Evolutionary conservation across 2,329 filamentous ascomycete genomes (phyloP), one percentile per base, ranked within the genome.

Genomic region (Talaromyces atroroseus): DNA sequence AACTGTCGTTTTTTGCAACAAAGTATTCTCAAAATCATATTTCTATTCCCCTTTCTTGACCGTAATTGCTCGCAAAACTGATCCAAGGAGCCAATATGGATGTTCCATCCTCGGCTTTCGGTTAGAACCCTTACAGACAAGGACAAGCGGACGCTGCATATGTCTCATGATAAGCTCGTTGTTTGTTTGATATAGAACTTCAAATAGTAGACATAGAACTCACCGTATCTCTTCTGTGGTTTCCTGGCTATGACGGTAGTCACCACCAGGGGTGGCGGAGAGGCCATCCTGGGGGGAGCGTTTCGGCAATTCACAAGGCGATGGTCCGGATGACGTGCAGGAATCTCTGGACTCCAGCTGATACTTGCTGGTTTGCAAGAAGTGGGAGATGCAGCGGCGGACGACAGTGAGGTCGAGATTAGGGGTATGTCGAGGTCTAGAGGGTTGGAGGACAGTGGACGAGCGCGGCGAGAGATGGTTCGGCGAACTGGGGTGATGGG

Each of bases 401-500:
- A 29, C 18, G 46, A 29, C 2, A 24, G 14, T 0, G 52, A 54
- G 44, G 38, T 51, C 20, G 34, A 53, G 47, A 58, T 48, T 3
- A 58, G 26, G 7, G 56, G 56, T 12, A 46, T 47, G 51, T 58
- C 56, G 32, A 58, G 56, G 6, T 58, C 56, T 23, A 51, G 56
- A 2, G 56, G 56, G 18, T 58, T 58, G 26, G 56, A 58, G 3
- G 56, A 58, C 4, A 58, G 51, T 8, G 56, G 56, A 21, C 56
- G 56, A 36, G 56, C 56, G 8, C 51, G 50, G 10, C 47, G 46
- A 2, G 56, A 58, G 38, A 58, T 50, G 26, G 45, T 53, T 29
- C 56, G 50, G 18, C 26, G 56, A 26, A 54, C 26, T 2, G 50
- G 51, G 20, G 46, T 11, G 1, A 32, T 23, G 12, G 36, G 26